Base-by-base conservation (phyloP, 1,284 basidiomycete species). In the Hortiboletus rubellus region DNA sequence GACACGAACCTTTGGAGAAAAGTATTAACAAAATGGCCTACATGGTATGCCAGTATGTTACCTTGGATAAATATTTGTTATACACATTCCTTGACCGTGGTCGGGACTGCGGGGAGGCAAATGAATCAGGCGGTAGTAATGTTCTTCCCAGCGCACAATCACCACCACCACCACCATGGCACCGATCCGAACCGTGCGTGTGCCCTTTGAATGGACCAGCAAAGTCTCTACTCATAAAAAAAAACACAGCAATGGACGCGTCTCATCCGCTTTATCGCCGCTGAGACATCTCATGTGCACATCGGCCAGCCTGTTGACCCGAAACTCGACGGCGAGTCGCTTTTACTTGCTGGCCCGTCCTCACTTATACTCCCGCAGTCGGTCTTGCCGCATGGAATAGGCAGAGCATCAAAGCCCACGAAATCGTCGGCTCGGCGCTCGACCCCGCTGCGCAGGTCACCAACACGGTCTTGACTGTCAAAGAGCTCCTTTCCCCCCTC, bases 261-360 rank as follows among this genome's bases (percentile, higher is more conserved):
- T 44, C 81, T 93, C 55, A 90, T 94, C 62, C 89, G 92, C 56
- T 94, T 94, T 70, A 79, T 90, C 18, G 91, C 92, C 14, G 76
- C 74, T n/a, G 91, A 92, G 74, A 91, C 89, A 1, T 77, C 80
- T 8, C 76, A 82, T 56, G 82, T 91, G 12, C 89, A 92, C 65
- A 80, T 91, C 59, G 92, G 92, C 42, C 81, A 93, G 70, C 91
- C 92, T 0, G 77, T 90, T 22, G 85, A 92, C 60, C 58, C 82
- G 1, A 75, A 74, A 34, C 75, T 87, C 33, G 90, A 92, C 64
- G 82, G 90, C 84, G 64, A 64, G 79, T 64, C 5, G 14, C 12
- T 46, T 50, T 18, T n/a, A 17, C 33, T 51, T 24, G 38, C 22
- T 17, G 0, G 15, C 34, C 34, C 37, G 22, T 46, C 44, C 34